phyloP scores from a whole-genome alignment of 306 rosid species.

The Geum urbanum region DNA sequence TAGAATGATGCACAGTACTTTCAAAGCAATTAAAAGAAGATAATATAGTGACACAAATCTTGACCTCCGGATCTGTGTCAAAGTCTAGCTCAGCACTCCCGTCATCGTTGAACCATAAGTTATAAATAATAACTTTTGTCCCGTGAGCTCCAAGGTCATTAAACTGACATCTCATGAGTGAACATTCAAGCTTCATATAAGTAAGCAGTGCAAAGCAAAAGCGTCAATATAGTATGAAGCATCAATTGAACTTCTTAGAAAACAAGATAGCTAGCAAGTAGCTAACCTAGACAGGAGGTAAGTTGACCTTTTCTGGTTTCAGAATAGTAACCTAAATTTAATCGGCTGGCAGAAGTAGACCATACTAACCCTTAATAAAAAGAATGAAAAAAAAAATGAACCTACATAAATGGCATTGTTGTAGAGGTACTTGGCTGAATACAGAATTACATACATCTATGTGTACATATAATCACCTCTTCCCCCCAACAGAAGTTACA shows the following conservation, averaged over 20 bases:
- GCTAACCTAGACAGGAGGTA: background rate
- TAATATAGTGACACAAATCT: slow-evolving; percentile 12
- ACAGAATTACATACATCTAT: background rate
- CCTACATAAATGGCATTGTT: background rate
- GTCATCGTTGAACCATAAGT: slow-evolving; percentile 77
- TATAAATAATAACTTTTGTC: slow-evolving; percentile 81
- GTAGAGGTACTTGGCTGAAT: background rate
- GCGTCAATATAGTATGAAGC: background rate
- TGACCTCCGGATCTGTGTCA: slow-evolving; percentile 62
- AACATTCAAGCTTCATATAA: background rate
- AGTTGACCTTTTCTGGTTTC: background rate
- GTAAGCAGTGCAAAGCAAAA: background rate
- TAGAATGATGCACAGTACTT: slow-evolving; percentile 11
- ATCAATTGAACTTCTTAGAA: background rate
- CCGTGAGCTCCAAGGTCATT: slow-evolving; percentile 77
- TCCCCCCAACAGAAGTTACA: background rate
- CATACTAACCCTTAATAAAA: background rate
- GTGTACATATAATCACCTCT: too few species aligned
- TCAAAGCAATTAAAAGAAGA: slow-evolving; percentile 4
- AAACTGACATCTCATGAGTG: slow-evolving; percentile 49
- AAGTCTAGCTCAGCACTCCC: slow-evolving; percentile 69
- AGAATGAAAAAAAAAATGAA: background rate
- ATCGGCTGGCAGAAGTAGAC: background rate
- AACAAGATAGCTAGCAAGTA: background rate
- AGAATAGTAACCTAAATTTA: slow-evolving; percentile 8